phyloP scores from a whole-genome alignment of 345 rosid genomes.

The Eucalyptus urophylla region DNA sequence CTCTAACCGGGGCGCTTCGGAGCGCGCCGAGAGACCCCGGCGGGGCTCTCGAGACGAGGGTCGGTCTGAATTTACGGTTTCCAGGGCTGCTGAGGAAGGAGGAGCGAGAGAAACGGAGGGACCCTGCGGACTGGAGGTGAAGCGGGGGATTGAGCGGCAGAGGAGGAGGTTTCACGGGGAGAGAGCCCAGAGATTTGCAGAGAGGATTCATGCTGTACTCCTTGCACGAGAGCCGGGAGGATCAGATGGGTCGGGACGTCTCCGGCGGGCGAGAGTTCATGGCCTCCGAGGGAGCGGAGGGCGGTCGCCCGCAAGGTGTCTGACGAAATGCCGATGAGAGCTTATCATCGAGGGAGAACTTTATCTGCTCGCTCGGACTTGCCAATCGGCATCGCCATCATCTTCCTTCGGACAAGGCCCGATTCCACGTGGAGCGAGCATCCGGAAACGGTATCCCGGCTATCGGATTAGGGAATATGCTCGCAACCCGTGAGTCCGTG shows the following conservation, averaged over 20 bases:
- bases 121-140: not conserved
- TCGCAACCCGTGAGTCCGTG: not conserved
- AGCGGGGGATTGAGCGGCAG: not conserved
- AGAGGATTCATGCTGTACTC: slow-evolving; percentile 15
- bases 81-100: not conserved
- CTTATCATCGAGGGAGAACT: not conserved
- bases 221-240: not conserved
- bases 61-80: not conserved
- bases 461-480: not conserved
- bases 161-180: slow-evolving; percentile 8
- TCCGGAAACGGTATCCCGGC: not conserved
- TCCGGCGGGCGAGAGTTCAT: not conserved
- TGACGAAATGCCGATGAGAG: not conserved
- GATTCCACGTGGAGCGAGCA: not conserved
- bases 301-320: not conserved
- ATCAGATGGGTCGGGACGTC: not conserved
- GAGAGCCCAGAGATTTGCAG: slow-evolving; percentile 13
- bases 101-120: slow-evolving; percentile 12
- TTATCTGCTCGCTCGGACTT: not conserved
- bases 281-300: not conserved
- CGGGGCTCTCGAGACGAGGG: not conserved
- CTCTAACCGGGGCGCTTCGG: slow-evolving; percentile 2
- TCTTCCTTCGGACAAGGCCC: not conserved
- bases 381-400: not conserved
- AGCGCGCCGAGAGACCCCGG: slow-evolving; percentile 3